phyloP scores from a whole-genome alignment of 495 filamentous ascomycete species.

The Penicillium maclennaniae region DNA sequence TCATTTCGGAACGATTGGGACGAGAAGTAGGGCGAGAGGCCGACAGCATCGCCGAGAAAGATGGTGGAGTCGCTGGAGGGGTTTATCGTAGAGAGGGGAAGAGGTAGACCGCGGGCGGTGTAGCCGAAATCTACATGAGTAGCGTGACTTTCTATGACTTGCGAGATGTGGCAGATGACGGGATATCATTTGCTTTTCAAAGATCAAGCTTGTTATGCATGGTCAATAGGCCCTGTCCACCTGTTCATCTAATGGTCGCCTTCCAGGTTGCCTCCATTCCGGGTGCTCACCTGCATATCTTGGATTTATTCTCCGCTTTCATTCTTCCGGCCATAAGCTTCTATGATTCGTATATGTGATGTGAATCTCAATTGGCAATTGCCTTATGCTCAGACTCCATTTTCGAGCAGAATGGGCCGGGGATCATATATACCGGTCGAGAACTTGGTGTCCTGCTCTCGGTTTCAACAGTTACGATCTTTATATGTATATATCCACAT shows the following conservation, averaged over 20 bases:
- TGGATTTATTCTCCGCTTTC: background rate
- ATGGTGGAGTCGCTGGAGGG: slow-evolving; percentile 22
- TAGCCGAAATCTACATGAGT: background rate
- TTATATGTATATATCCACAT: too few species aligned
- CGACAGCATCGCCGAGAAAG: slow-evolving; percentile 21
- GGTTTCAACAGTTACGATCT: too few species aligned
- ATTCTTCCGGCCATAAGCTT: background rate
- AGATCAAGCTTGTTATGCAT: slow-evolving; percentile 6
- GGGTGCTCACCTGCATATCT: background rate
- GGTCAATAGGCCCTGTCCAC: slow-evolving; percentile 11
- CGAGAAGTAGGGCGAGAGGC: slow-evolving; percentile 26
- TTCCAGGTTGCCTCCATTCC: slow-evolving; percentile 25
- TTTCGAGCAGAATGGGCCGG: too few species aligned
- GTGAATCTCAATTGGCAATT: too few species aligned
- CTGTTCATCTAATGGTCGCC: slow-evolving; percentile 26
- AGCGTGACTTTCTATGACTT: background rate
- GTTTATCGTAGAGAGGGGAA: slow-evolving; percentile 27
- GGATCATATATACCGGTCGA: too few species aligned
- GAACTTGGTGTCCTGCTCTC: too few species aligned
- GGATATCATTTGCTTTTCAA: background rate
- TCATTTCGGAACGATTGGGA: slow-evolving; percentile 36
- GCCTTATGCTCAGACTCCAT: too few species aligned
- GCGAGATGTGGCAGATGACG: background rate
- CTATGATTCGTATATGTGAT: too few species aligned
- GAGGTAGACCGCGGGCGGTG: slow-evolving; percentile 17